phyloP scores from a whole-genome alignment of 2,329 filamentous ascomycete genomes.

The Harringtonia aguacate region DNA sequence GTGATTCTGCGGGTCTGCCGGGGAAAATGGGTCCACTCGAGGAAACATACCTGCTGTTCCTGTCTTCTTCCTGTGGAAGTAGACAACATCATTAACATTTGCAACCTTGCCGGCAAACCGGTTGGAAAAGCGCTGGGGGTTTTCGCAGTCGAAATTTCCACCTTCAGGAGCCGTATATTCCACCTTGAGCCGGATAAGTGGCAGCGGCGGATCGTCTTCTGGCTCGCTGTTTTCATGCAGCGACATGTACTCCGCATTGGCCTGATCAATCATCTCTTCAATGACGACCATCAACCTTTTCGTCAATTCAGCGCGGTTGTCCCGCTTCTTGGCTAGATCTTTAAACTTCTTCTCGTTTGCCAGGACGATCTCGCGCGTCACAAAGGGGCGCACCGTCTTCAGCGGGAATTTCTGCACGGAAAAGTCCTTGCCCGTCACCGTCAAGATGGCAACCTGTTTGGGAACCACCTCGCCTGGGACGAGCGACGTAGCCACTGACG shows the following conservation, averaged over 20 bases:
- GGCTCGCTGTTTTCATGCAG: conserved; percentile 53
- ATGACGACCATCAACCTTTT: conserved; percentile 66
- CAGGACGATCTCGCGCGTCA: conserved; percentile 73
- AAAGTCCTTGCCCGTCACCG: conserved; percentile 73
- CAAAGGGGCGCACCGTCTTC: conserved; percentile 83
- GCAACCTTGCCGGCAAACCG: conserved; percentile 84
- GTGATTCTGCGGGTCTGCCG: too few species aligned
- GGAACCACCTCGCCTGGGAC: conserved; percentile 80
- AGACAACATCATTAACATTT: conserved; percentile 87
- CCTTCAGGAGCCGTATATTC: conserved; percentile 82
- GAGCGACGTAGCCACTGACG: conserved; percentile 88
- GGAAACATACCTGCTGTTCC: conserved; percentile 28
- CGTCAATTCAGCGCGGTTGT: conserved; percentile 75
- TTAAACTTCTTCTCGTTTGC: conserved; percentile 67
- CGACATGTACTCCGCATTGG: conserved; percentile 68
- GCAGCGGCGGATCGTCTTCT: conserved; percentile 58
- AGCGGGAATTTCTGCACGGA: conserved; percentile 69
- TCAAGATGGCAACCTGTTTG: conserved; percentile 84
- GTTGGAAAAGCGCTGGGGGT: conserved; percentile 92
- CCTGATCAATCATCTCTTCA: conserved; percentile 77
- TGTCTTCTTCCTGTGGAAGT: conserved; percentile 87
- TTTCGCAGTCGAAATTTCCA: conserved; percentile 81
- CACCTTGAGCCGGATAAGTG: conserved; percentile 80
- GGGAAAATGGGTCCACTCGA: background rate
- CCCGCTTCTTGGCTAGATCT: conserved; percentile 66